Evolutionary conservation across 2,329 filamentous ascomycete species (phyloP).

Genomic region (Leptosphaerulina australis): DNA sequence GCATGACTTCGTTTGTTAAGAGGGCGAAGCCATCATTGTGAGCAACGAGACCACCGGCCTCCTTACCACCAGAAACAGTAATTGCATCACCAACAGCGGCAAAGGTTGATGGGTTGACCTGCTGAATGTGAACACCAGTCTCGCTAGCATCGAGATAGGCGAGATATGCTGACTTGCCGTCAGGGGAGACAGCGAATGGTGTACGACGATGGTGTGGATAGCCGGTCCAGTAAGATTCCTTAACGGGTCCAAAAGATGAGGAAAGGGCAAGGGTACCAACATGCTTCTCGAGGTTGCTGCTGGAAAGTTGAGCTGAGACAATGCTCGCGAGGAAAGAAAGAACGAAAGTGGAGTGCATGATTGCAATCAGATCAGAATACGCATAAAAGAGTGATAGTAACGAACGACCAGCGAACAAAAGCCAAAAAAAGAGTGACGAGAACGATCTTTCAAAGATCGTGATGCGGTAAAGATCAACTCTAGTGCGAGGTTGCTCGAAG

Average conservation of each 20-base stretch:
- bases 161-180: slow-evolving; percentile 64
- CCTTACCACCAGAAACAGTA: slow-evolving; percentile 61
- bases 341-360: slow-evolving; percentile 41
- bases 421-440: slow-evolving; percentile 31
- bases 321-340: slow-evolving; percentile 43
- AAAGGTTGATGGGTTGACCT: slow-evolving; percentile 62
- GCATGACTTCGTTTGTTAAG: slow-evolving; percentile 63
- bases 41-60: slow-evolving; percentile 65
- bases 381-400: slow-evolving; percentile 37
- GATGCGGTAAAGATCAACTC: slow-evolving; percentile 22
- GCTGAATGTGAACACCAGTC: slow-evolving; percentile 63
- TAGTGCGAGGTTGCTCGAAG: slow-evolving; percentile 11
- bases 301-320: slow-evolving; percentile 46
- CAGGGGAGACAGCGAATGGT: slow-evolving; percentile 64
- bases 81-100: slow-evolving; percentile 59
- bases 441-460: slow-evolving; percentile 32
- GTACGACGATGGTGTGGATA: slow-evolving; percentile 67
- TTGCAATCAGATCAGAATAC: slow-evolving; percentile 29
- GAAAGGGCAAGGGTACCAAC: slow-evolving; percentile 56
- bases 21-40: slow-evolving; percentile 69
- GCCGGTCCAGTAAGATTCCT: slow-evolving; percentile 66
- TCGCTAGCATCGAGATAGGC: slow-evolving; percentile 65
- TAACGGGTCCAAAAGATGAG: slow-evolving; percentile 62
- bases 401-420: slow-evolving; percentile 43
- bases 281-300: slow-evolving; percentile 52